Conservation (phyloP, 768 basidiomycete genomes). For the Tricholomella constricta region DNA sequence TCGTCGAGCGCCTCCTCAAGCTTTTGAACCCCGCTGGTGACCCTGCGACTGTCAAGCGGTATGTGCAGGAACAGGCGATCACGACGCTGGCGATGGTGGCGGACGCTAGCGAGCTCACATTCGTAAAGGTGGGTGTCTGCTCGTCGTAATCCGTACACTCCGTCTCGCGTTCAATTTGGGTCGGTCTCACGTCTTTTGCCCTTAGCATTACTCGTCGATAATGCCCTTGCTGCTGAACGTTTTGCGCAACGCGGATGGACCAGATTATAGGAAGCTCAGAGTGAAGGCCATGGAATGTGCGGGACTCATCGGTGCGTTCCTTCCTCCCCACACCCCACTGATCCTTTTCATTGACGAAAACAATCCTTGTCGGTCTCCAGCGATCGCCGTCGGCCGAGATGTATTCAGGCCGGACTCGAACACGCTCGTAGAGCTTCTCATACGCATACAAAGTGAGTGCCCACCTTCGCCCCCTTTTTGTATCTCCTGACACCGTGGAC, state of each 20-base stretch:
- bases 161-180: no score
- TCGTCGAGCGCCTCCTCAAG: constrained; percentile 72
- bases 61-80: constrained; percentile 87
- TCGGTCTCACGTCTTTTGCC: no score
- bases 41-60: constrained; percentile 47
- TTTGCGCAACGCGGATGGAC: constrained; percentile 72
- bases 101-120: constrained; percentile 78
- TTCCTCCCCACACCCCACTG: background rate
- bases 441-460: no score
- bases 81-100: constrained; percentile 91
- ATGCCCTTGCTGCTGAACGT: constrained; percentile 83
- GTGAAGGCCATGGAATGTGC: constrained; percentile 94
- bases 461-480: constrained; percentile 56
- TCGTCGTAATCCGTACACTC: no score
- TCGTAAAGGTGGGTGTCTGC: constrained; percentile 58
- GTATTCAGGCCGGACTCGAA: constrained; percentile 75
- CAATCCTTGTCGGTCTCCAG: no score
- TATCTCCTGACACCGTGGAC: background rate
- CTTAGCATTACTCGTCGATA: constrained; percentile 74
- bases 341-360: background rate
- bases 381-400: constrained; percentile 84
- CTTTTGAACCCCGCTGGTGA: constrained; percentile 59
- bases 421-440: constrained; percentile 69
- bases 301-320: constrained; percentile 72
- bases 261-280: no score